Evolutionary conservation across 345 rosid species (phyloP), one percentile per base, ranked within the genome.

Genomic region (Luvunga scandens): DNA sequence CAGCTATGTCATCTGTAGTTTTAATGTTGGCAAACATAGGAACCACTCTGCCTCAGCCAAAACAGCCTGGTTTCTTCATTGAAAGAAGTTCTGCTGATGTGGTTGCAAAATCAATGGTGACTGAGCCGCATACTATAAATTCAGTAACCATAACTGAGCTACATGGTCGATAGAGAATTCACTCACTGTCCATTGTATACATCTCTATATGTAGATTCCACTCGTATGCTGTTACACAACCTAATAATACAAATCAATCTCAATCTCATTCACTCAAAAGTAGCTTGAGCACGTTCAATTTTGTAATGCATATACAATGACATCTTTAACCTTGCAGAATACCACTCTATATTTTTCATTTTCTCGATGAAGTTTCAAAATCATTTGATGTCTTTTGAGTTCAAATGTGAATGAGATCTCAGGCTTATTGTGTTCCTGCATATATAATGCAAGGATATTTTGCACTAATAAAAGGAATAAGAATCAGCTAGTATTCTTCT

Each of bases 21-120:
- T 62, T 71, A 16, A 61, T 62, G 76, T 56, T 78, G 50, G 62
- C 27, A 13, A 61, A 61, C 21, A 55, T 38, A 6, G 53, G 8
- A 27, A 28, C 56, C 31, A 8, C 36, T 21, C 30, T 69, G 24
- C 76, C 71, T 69, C 30, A 18, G 25, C 77, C 77, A 0, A 72
- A 34, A 25, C 55, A 72, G 4, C 72, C 81, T 24, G 81, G 71
- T 48, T 78, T 72, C 45, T 78, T 64, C 65, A 36, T 9, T 4
- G 76, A 62, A 53, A 33, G 71, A 19, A 50, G 24, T 2, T 2
- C 19, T 25, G 9, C 34, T 30, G 64, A 48, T 14, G 13, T 12
- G 2, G 33, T n/a, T 5, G 3, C 62, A n/a, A 39, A 33, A 21
- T 36, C 67, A n/a, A 61, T 1, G 24, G 24, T 25, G 24, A 9